Evolutionary conservation across 805 yeast genomes (phyloP).

Genomic region (Hanseniaspora taiwanica): DNA sequence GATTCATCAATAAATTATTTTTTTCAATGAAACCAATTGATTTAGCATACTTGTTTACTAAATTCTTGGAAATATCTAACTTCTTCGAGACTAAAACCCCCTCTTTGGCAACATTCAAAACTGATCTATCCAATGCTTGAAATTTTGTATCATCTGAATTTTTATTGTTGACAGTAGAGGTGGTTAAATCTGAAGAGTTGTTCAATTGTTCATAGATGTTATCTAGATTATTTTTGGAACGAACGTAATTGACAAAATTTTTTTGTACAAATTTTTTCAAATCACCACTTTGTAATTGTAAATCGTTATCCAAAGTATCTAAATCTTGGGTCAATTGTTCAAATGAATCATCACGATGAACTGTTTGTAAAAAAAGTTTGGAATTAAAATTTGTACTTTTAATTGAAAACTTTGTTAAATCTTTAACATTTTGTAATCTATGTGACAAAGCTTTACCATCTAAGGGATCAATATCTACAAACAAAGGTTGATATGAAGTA

Average conservation of each 20-base stretch:
- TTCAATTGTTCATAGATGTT: slow-evolving; percentile 41
- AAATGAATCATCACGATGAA: slow-evolving; percentile 43
- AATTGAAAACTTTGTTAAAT: slow-evolving; percentile 35
- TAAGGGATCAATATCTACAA: slow-evolving; percentile 41
- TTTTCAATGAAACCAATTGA: slow-evolving; percentile 40
- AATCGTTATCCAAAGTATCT: slow-evolving; percentile 34
- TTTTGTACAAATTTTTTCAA: slow-evolving; percentile 39
- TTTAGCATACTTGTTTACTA: slow-evolving; percentile 34
- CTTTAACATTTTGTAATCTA: slow-evolving; percentile 25
- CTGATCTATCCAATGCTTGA: slow-evolving; percentile 25
- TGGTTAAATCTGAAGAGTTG: slow-evolving; percentile 21
- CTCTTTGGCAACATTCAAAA: slow-evolving; percentile 37
- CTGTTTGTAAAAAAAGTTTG: slow-evolving; percentile 37
- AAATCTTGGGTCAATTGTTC: slow-evolving; percentile 36
- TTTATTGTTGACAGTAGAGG: slow-evolving; percentile 2
- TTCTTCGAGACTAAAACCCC: slow-evolving; percentile 48
- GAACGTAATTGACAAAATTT: slow-evolving; percentile 53
- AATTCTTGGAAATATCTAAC: slow-evolving; percentile 35
- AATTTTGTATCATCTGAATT: slow-evolving; percentile 17
- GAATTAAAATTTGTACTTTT: slow-evolving; percentile 49
- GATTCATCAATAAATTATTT: slow-evolving; percentile 40
- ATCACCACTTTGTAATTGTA: slow-evolving; percentile 36
- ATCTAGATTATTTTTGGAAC: slow-evolving; percentile 51
- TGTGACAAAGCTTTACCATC: slow-evolving; percentile 37
- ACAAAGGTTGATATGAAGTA: slow-evolving; percentile 14